Base-by-base conservation (phyloP, 371 early-diverging fungal genomes). In the Syncephalastrum monosporum region DNA sequence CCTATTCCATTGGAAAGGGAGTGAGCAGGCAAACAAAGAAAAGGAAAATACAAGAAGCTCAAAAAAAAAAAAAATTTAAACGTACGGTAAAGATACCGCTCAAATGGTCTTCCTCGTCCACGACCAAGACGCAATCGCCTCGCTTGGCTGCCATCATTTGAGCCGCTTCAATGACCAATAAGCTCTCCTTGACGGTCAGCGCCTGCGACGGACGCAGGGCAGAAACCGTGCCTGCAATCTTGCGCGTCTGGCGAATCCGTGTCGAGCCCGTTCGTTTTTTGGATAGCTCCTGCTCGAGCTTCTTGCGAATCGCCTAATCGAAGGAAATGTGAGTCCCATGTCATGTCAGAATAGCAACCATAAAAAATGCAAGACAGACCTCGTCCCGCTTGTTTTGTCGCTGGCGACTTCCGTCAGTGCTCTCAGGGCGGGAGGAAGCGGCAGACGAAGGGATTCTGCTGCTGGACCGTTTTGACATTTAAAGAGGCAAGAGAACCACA, bases 101-200 rank as follows among this genome's bases (percentile, higher is more conserved):
- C 57, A 98, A 81, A 56, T 92, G 91, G 62, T 95, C 93, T 29
- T 96, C 90, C 29, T 86, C 83, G 69, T 94, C 90, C n/a, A 95
- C 91, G 15, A 93, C 93, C 12, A 96, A 77, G 53, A 90, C 93
- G 64, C 95, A 94, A 71, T 98, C 97, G 16, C 91, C 88, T n/a
- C 97, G 82, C 72, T 95, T 96, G 38, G 97, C 97, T n/a, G 98
- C 95, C 97, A 98, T 96, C 45, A 95, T 81, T 73, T 94, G 97
- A 17, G 97, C 91, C 0, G 95, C 95, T 69, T 97, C 95, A 43
- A 91, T 84, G 38, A 97, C 93, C 25, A 89, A 79, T 64, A 94
- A 87, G 14, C 85, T 84, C 52, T 96, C 94, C 52, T 89, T 84
- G 49, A 95, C 91, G 4, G 94, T 96, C 60, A 97, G 79, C 12